Base-by-base conservation (phyloP, 148 eudicot genomes). In the Rhododendron molle region DNA sequence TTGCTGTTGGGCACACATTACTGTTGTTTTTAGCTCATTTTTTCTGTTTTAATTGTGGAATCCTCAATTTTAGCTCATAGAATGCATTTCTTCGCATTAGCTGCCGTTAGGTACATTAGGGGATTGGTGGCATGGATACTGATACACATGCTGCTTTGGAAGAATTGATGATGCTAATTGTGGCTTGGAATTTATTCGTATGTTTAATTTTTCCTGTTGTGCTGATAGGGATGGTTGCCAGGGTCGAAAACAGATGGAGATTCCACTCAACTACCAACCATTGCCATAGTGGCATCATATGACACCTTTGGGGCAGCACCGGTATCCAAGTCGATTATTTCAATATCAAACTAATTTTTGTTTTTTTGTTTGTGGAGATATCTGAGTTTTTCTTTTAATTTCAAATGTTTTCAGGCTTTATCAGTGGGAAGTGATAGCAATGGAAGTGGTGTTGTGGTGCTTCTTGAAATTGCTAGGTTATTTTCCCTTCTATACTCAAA, bases 231-330 rank as follows among this genome's bases (percentile, higher is more conserved):
- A 84, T 97, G 99, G 99, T 92, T 97, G 92, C 99, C 98, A 73
- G 99, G 99, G 85, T 89, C 89, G 91, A 97, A 93, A 93, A 88
- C 89, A 81, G 98, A 95, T 81, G 99, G 98, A 86, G 99, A 95
- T 88, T 92, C 98, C 83, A 93, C 76, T 80, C 98, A 97, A 86
- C 93, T 94, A 47, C 99, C 98, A 14, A 97, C 99, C 43, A 95
- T 97, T 85, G 99, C 98, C 81, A 85, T 97, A 78, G 99, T 97
- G 86, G 99, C 99, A 88, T 93, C 99, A 58, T 97, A 97, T 89
- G 99, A 97, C 87, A 95, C 99, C 23, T 95, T 97, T 89, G 99
- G 98, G 60, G 98, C 98, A 34, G 98, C 95, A 81, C 99, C 99
- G 67, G 99, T 97, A 92, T 89, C 88, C 92, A 69, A 80, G 84